Conservation (phyloP, 257 asterid species). For the Dorcoceras hygrometricum region DNA sequence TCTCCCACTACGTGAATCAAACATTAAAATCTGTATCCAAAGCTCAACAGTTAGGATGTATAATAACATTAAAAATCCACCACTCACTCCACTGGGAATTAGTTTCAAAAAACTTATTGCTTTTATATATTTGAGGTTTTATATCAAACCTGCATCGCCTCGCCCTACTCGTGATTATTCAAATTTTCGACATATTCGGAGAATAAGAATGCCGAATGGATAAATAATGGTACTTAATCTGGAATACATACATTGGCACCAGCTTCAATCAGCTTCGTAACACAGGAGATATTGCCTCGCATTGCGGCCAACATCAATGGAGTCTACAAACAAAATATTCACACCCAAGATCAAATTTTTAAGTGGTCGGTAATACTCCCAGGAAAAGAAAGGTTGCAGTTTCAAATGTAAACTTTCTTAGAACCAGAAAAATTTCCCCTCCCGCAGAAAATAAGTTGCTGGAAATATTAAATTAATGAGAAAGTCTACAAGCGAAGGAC, state of each 20-base stretch:
- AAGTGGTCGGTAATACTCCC: neutral
- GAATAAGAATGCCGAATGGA: neutral
- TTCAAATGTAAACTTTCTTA: slow-evolving; percentile 18
- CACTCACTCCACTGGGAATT: neutral
- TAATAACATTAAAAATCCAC: neutral
- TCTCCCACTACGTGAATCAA: slow-evolving; percentile 79
- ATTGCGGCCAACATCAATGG: slow-evolving; percentile 99
- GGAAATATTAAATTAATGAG: neutral
- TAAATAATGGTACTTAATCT: slow-evolving; percentile 1
- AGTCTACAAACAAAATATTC: slow-evolving; percentile 54
- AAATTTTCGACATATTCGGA: neutral
- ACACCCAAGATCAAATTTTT: slow-evolving; percentile 18
- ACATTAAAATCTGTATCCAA: slow-evolving; percentile 70
- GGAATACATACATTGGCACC: slow-evolving; percentile 80
- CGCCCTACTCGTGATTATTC: neutral
- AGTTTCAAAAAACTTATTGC: neutral
- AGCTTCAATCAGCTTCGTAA: slow-evolving; percentile 77
- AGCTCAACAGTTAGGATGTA: slow-evolving; percentile 18
- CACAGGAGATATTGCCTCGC: slow-evolving; percentile 90
- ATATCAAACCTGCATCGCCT: neutral
- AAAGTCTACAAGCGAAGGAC: neutral
- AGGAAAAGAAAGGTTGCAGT: neutral
- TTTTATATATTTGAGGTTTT: no score
- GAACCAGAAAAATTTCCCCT: neutral
- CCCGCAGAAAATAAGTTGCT: neutral